Conservation (phyloP, 352 stramenopile species). For the Globisporangium nunn region DNA sequence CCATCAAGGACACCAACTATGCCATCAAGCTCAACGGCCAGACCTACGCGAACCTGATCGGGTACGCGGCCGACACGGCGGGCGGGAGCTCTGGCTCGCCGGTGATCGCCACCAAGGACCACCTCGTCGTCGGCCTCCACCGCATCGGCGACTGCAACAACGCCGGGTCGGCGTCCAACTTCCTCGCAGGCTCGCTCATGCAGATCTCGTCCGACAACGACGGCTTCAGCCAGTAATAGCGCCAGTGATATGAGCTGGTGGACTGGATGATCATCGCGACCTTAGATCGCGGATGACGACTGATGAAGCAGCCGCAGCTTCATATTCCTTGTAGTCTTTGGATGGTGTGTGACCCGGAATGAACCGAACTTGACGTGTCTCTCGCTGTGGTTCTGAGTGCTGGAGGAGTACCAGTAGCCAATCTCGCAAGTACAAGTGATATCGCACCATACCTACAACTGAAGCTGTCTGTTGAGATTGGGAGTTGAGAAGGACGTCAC, state of each 20-base stretch:
- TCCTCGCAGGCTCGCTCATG: constrained; percentile 16
- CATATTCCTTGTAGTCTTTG: not conserved
- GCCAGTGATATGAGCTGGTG: too few species aligned
- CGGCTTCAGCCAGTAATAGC: constrained; percentile 7
- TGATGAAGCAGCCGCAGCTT: not conserved
- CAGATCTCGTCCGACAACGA: constrained; percentile 23
- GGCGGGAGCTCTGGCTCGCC: constrained; percentile 25
- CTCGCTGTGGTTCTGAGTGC: too few species aligned
- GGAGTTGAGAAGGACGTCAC: too few species aligned
- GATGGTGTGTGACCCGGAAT: not conserved
- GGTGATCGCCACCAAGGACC: constrained; percentile 13
- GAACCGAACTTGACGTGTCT: too few species aligned
- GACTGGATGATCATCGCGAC: too few species aligned
- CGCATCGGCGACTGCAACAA: constrained; percentile 36
- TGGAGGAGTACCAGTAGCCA: too few species aligned
- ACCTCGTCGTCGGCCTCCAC: constrained; percentile 29
- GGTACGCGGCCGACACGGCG: constrained; percentile 31
- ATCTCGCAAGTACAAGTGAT: too few species aligned
- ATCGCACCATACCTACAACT: too few species aligned
- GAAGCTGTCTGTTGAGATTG: too few species aligned
- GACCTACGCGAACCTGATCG: constrained; percentile 16
- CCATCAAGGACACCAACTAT: constrained; percentile 27
- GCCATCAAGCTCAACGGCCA: constrained; percentile 22
- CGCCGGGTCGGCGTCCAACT: constrained; percentile 18
- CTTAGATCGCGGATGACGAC: too few species aligned